These are phyloP conservation scores for Monosporascus ibericus DNA, from an alignment of 2,329 filamentous ascomycete genomes.

Conservation along the genomic window DNA sequence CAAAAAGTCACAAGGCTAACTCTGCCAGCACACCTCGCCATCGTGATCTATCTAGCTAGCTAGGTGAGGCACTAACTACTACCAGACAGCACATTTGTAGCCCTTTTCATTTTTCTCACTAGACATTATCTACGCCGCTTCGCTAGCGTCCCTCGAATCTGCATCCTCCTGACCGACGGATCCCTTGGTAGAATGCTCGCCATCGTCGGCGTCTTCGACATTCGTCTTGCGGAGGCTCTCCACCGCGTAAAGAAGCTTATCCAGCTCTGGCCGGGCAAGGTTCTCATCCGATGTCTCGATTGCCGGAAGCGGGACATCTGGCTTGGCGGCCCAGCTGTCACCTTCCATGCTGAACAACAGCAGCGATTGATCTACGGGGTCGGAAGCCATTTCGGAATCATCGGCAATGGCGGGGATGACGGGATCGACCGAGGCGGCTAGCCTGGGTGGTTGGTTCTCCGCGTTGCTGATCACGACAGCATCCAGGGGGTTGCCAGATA, in stretches of 20 bases:
- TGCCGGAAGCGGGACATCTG: constrained; percentile 3
- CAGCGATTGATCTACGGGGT: constrained; percentile 5
- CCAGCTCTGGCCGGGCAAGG: constrained; percentile 19
- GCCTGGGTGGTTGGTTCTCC: constrained; percentile 13
- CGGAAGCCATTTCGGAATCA: constrained; percentile 2
- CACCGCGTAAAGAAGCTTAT: constrained; percentile 22
- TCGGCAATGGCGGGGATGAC: constrained; percentile 13
- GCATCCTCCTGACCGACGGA: background rate
- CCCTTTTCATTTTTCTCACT: background rate
- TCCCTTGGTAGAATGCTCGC: constrained; percentile 1
- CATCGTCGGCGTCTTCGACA: constrained; percentile 14
- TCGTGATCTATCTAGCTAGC: too few species aligned
- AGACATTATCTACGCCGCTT: background rate
- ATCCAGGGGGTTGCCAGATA: constrained; percentile 63
- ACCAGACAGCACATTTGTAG: background rate
- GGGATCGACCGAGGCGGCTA: constrained; percentile 37
- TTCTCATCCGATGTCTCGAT: constrained; percentile 5
- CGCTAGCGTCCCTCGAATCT: background rate
- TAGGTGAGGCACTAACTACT: background rate
- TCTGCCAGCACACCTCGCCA: too few species aligned
- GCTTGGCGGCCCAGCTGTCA: constrained; percentile 7
- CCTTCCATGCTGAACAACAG: constrained; percentile 17
- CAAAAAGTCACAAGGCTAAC: too few species aligned
- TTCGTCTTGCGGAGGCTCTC: constrained; percentile 27
- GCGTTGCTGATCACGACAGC: constrained; percentile 22